Evolutionary conservation across 768 basidiomycete species (phyloP).

Genomic region (Nevesoporus exiguus): DNA sequence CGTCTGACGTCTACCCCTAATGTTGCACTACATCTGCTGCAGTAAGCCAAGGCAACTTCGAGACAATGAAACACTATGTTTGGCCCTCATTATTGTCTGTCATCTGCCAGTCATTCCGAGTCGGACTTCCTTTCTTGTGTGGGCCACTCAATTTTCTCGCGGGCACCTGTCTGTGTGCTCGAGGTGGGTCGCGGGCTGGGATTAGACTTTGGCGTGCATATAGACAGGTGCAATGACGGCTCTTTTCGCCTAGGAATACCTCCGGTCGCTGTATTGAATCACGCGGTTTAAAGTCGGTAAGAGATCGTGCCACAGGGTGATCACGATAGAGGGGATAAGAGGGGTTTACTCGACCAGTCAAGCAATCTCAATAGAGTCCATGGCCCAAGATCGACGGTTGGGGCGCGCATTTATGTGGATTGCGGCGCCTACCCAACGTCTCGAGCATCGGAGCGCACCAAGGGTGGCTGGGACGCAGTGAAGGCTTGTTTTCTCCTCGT

Average conservation of each 20-base stretch:
- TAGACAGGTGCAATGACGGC: background rate
- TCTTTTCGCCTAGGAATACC: background rate
- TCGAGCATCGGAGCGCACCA: background rate
- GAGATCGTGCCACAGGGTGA: background rate
- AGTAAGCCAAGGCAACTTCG: no score
- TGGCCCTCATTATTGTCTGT: no score
- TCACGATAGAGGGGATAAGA: background rate
- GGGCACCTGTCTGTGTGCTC: background rate
- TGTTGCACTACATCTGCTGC: no score
- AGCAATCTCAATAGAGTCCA: background rate
- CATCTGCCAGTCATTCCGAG: no score
- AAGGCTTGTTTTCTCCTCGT: background rate
- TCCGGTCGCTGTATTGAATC: background rate
- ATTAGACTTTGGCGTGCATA: background rate
- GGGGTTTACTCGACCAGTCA: background rate
- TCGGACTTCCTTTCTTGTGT: no score
- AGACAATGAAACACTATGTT: no score
- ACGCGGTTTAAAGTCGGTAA: conserved; percentile 5
- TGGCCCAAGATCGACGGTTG: background rate
- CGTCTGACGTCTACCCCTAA: background rate
- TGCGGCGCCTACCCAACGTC: background rate
- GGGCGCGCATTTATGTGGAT: background rate
- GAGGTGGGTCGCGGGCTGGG: background rate
- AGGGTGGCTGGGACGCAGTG: background rate
- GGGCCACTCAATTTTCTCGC: background rate